phyloP scores from a whole-genome alignment of 805 yeast species.

The Metahyphopichia silvanorum region DNA sequence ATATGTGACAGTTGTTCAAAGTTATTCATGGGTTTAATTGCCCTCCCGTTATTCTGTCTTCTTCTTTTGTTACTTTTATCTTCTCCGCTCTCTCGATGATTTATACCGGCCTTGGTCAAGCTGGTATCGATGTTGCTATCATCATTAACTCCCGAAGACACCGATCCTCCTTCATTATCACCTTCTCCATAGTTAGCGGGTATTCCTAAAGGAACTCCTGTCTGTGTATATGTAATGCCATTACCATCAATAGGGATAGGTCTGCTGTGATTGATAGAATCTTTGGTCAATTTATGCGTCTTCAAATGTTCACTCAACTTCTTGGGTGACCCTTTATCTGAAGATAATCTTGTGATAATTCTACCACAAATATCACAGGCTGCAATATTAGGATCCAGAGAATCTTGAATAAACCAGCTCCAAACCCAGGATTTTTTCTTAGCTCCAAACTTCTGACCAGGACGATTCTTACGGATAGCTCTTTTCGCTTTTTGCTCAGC shows the following conservation, averaged over 20 bases:
- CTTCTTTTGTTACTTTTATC: conserved; percentile 1
- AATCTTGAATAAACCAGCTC: conserved; percentile 58
- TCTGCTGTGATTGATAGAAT: conserved; percentile 39
- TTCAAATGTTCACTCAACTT: conserved; percentile 54
- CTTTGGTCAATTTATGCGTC: conserved; percentile 47
- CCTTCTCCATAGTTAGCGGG: conserved; percentile 2
- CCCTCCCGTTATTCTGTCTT: not conserved
- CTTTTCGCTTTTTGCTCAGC: conserved; percentile 12
- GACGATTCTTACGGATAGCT: conserved; percentile 42
- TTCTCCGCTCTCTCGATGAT: too few species aligned
- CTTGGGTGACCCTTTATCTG: conserved; percentile 60
- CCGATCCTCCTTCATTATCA: not conserved
- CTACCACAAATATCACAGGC: conserved; percentile 55
- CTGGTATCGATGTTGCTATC: not conserved
- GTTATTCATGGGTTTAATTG: conserved; percentile 1
- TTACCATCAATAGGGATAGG: conserved; percentile 35
- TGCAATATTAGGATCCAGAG: conserved; percentile 45
- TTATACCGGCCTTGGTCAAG: not conserved
- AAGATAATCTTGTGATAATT: conserved; percentile 42
- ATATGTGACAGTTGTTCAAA: conserved; percentile 2
- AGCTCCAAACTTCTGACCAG: conserved; percentile 58
- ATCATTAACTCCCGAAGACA: too few species aligned
- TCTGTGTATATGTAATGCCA: conserved; percentile 30
- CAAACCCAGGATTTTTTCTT: conserved; percentile 63
- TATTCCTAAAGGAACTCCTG: conserved; percentile 23